Evolutionary conservation across 2,329 filamentous ascomycete genomes (phyloP), one percentile per base, ranked within the genome.

Genomic region (Cercospora berteroae): DNA sequence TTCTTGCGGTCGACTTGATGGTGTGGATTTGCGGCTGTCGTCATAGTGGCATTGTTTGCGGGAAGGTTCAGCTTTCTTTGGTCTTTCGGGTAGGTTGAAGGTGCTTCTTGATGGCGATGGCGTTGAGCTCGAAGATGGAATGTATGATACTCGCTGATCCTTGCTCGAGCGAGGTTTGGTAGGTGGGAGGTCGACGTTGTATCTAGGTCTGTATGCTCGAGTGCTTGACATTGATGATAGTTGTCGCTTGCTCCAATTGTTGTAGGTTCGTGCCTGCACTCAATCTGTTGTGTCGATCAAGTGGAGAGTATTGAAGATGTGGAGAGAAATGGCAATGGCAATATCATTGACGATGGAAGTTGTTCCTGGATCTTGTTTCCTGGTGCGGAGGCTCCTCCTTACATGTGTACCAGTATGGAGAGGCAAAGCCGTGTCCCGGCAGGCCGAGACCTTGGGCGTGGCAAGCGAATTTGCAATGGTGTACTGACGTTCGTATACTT

Each of bases 381-480:
- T 52, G 48, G 48, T 16, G 48, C 48, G 48, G 48, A 52, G 20
- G 20, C 48, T 4, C 20, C 13, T 52, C 48, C 48, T 25, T 52
- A 52, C 48, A 52, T 52, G 48, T 8, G 48, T 52, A 52, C 48
- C 48, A 9, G 20, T 52, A 25, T 52, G 48, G 48, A 52, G 23
- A 25, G 48, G 48, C 48, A 52, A 52, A 52, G 48, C 48, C 20
- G 48, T 25, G 48, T 52, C 16, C 27, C 55, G 55, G 27, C 9
- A 20, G 55, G 55, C 55, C 55, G 55, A 58, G 55, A 58, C 18
- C 55, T 58, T 58, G 55, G 55, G n/a, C 18, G 55, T 58, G 55
- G 55, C 55, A 58, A 52, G 48, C 48, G 48, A 27, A 52, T 27
- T 16, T n/a, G 48, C 48, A 52, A 58, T 58, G 27, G 55, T 58